These are phyloP conservation scores for Trypanosoma brucei DNA, from an alignment of 208 protist genomes.

Conservation along the genomic window DNA sequence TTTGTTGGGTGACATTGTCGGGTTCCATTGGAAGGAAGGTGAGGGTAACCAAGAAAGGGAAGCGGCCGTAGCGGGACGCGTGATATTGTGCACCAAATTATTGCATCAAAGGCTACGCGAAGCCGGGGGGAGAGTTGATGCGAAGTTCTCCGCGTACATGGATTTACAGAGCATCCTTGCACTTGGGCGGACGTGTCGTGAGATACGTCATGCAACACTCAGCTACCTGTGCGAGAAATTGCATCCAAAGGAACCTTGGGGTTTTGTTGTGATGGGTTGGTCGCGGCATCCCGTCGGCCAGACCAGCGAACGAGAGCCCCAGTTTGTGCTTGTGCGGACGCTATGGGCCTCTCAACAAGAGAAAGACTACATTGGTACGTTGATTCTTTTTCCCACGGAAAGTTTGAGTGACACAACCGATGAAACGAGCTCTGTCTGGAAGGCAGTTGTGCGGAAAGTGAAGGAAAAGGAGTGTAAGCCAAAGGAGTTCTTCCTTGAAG, in stretches of 20 bases:
- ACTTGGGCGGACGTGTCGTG: not conserved
- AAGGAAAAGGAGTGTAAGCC: constrained; percentile 6
- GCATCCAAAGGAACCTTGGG: too few relatives aligned
- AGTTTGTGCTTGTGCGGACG: constrained; percentile 12
- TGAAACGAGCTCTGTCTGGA: not conserved
- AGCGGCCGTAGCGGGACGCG: constrained; percentile 2
- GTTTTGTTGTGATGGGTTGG: too few relatives aligned
- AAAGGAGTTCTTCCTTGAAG: constrained; percentile 18
- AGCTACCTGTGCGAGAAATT: not conserved
- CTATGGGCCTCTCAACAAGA: constrained; percentile 1
- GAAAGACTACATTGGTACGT: not conserved
- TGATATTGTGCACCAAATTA: constrained; percentile 9
- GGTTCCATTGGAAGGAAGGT: not conserved
- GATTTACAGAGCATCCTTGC: not conserved
- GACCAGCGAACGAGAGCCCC: too few relatives aligned
- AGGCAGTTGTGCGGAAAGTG: not conserved
- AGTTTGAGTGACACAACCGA: not conserved
- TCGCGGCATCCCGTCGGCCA: too few relatives aligned
- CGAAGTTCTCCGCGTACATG: not conserved
- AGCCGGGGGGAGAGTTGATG: not conserved
- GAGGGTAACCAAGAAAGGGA: not conserved
- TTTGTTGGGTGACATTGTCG: constrained; percentile 12
- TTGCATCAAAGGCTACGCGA: not conserved
- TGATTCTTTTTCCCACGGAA: not conserved
- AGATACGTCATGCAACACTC: not conserved